Evolutionary conservation across 331 rosid species (phyloP).

Genomic region (Dryas integrifolia): DNA sequence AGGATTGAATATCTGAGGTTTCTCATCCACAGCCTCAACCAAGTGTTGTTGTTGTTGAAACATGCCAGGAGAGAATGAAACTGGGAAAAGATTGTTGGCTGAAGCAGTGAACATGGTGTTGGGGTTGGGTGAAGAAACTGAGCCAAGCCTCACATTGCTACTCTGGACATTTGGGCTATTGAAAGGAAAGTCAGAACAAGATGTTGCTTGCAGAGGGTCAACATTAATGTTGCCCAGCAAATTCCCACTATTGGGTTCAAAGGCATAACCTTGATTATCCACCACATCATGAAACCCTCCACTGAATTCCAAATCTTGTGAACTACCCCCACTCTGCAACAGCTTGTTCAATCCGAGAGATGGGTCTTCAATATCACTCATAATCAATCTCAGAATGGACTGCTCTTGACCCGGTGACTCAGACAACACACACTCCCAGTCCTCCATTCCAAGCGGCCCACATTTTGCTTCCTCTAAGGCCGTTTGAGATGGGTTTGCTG

Average conservation of each 20-base stretch:
- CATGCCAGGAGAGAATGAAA: slow-evolving; percentile 39
- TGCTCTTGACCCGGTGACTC: slow-evolving; percentile 77
- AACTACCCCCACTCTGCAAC: slow-evolving; percentile 45
- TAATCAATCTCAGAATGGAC: slow-evolving; percentile 63
- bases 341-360: slow-evolving; percentile 73
- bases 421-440: slow-evolving; percentile 76
- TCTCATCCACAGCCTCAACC: slow-evolving; percentile 49
- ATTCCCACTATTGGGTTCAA: slow-evolving; percentile 42
- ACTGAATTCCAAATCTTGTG: slow-evolving; percentile 56
- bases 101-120: slow-evolving; percentile 39
- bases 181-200: slow-evolving; percentile 48
- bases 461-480: slow-evolving; percentile 57
- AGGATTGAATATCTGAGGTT: slow-evolving; percentile 53
- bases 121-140: slow-evolving; percentile 22
- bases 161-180: slow-evolving; percentile 27
- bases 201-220: slow-evolving; percentile 39
- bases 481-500: slow-evolving; percentile 40
- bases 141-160: slow-evolving; percentile 33
- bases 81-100: slow-evolving; percentile 35
- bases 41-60: slow-evolving; percentile 51
- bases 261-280: slow-evolving; percentile 61
- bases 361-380: slow-evolving; percentile 77
- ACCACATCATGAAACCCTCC: slow-evolving; percentile 40
- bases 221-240: slow-evolving; percentile 33
- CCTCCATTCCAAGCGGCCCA: slow-evolving; percentile 60